Conservation (phyloP, 2,329 filamentous ascomycete species). For the Monilinia laxa region DNA sequence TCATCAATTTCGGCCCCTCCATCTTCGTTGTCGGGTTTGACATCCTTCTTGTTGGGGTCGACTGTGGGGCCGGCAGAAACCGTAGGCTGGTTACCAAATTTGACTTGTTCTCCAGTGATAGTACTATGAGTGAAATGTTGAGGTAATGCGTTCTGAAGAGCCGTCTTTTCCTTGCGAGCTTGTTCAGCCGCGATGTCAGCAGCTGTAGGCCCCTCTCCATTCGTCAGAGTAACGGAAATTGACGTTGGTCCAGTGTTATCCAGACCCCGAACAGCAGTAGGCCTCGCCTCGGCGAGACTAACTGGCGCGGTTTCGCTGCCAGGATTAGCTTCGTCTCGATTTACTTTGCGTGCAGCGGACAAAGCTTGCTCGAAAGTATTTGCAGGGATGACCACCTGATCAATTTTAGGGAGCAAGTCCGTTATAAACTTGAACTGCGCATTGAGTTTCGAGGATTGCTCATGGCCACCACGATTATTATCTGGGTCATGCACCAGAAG, state of each 20-base stretch:
- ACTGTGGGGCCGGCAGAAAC: conserved; percentile 42
- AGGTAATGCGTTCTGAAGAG: conserved; percentile 67
- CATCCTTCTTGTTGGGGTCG: conserved; percentile 51
- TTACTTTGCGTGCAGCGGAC: conserved; percentile 60
- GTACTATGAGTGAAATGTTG: conserved; percentile 72
- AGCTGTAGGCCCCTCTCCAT: conserved; percentile 62
- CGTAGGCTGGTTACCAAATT: conserved; percentile 42
- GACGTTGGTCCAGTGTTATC: conserved; percentile 65
- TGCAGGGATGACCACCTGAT: conserved; percentile 70
- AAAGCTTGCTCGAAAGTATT: conserved; percentile 72
- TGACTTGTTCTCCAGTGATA: conserved; percentile 62
- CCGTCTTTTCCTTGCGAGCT: conserved; percentile 63
- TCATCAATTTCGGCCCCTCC: conserved; percentile 61
- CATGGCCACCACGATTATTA: conserved; percentile 67
- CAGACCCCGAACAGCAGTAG: conserved; percentile 68
- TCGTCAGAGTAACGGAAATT: conserved; percentile 68
- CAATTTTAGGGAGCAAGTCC: conserved; percentile 72
- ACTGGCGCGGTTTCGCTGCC: conserved; percentile 59
- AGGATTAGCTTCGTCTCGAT: conserved; percentile 66
- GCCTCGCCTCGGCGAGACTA: conserved; percentile 53
- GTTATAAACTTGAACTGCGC: conserved; percentile 78
- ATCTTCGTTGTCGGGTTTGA: conserved; percentile 43
- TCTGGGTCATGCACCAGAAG: conserved; percentile 65
- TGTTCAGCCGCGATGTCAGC: conserved; percentile 65
- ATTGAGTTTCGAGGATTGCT: conserved; percentile 72